Evolutionary conservation across 2,329 filamentous ascomycete genomes (phyloP), one percentile per base, ranked within the genome.

Genomic region (Fusarium sp.): DNA sequence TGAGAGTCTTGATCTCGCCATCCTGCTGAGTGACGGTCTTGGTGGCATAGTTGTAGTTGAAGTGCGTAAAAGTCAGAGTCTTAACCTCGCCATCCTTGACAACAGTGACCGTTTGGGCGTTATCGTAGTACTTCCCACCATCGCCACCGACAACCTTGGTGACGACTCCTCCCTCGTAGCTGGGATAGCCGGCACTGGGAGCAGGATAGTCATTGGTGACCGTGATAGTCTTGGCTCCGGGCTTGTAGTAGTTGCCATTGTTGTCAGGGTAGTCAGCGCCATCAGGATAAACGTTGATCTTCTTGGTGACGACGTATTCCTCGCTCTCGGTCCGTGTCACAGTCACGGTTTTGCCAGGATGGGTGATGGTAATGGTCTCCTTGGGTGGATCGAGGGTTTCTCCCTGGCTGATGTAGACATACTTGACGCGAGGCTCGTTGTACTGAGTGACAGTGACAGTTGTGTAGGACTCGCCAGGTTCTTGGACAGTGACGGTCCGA

Each of bases 311-410:
- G 5, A 70, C 68, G 6, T 75, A 64, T 14, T 73, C 63, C 50
- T 62, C 62, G 50, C 14, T 64, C 53, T 73, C 60, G 25, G 67
- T 74, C 36, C 63, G 31, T 23, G 72, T 74, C 7, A 74, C 64
- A 14, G 73, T 73, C n/a, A 77, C 58, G 9, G 68, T 76, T 29
- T 72, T 58, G 6, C 69, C 74, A 9, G 70, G 58, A 6, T 68
- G 23, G 7, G 74, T 77, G 18, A 74, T 61, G 2, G 73, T 77
- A 7, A 78, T 66, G 16, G 77, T 79, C 51, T 77, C 67, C 31
- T 64, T 68, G 25, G 67, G 61, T 8, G 69, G 61, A 40, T 70
- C 33, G 42, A 69, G 31, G 6, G 57, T 58, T 34, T 60, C 61
- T n/a, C 70, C 70, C 6, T 73, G 56, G 36, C 68, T 73, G 34